Percentiles rank a stretch among this genome's conserved stretches.
phyloP scores from a whole-genome alignment of 352 stramenopile genomes.

The Globisporangium emineosum region DNA sequence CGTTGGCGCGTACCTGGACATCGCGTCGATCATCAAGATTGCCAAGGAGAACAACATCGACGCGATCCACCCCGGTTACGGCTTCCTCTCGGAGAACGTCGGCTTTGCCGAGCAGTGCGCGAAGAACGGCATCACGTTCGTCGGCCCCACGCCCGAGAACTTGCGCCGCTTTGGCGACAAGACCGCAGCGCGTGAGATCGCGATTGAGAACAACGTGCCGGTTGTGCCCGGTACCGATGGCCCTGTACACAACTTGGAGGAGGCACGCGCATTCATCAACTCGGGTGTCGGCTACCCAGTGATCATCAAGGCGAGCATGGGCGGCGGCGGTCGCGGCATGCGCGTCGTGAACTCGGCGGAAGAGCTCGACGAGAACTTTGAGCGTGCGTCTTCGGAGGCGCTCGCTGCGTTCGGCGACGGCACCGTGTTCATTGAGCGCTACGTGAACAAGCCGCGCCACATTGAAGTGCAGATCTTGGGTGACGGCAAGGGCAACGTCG shows the following conservation, averaged over 20 bases:
- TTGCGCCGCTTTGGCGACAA: conserved; percentile 89
- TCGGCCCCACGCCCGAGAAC: conserved; percentile 94
- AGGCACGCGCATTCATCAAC: conserved; percentile 91
- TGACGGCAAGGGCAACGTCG: conserved; percentile 92
- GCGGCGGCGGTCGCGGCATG: conserved; percentile 97
- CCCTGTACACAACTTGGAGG: conserved; percentile 82
- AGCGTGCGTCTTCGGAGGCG: conserved; percentile 80
- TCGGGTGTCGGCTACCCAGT: conserved; percentile 92
- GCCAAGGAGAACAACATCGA: conserved; percentile 91
- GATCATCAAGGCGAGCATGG: conserved; percentile 98
- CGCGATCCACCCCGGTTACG: conserved; percentile 97
- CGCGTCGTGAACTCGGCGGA: conserved; percentile 83
- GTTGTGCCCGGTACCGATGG: conserved; percentile 90
- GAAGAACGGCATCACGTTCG: conserved; percentile 92
- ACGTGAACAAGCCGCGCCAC: conserved; percentile 94
- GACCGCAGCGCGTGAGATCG: conserved; percentile 84
- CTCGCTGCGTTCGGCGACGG: conserved; percentile 93
- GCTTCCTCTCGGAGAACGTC: conserved; percentile 96
- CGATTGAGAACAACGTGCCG: conserved; percentile 86
- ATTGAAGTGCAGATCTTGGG: conserved; percentile 98
- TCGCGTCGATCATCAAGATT: conserved; percentile 92
- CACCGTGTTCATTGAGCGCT: conserved; percentile 95
- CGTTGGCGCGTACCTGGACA: conserved; percentile 95
- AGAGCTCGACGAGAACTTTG: conserved; percentile 89
- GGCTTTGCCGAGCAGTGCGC: conserved; percentile 92